These are phyloP conservation scores for Apiospora saccharicola DNA, from an alignment of 2,329 filamentous ascomycete genomes.

Conservation along the genomic window DNA sequence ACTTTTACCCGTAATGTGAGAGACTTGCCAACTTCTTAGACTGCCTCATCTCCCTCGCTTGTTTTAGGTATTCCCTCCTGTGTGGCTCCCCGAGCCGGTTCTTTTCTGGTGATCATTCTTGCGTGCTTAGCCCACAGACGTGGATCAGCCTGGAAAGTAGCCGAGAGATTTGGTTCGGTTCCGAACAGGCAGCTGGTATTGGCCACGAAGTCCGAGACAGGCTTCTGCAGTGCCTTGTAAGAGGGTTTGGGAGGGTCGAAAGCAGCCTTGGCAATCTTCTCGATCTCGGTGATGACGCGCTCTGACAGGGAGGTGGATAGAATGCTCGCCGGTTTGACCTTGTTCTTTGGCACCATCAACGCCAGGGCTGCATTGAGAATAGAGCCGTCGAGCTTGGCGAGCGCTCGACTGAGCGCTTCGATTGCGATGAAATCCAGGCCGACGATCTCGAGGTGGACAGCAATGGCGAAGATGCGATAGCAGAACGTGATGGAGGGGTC, in stretches of 20 bases:
- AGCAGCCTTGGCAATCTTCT: neutral
- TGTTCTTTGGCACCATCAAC: neutral
- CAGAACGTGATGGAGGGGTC: no score
- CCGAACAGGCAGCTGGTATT: neutral
- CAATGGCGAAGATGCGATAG: no score
- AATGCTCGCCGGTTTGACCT: neutral
- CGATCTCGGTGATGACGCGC: neutral
- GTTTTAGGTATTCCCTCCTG: neutral
- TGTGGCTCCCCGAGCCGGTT: neutral
- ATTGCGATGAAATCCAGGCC: neutral
- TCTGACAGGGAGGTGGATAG: neutral
- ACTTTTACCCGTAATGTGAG: neutral
- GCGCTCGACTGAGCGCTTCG: neutral
- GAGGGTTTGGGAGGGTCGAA: neutral
- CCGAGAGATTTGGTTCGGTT: neutral
- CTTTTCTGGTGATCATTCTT: neutral
- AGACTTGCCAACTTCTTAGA: neutral
- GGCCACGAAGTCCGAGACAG: neutral
- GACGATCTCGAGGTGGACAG: no score
- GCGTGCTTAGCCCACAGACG: neutral
- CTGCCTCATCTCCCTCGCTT: neutral
- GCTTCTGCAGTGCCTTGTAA: neutral
- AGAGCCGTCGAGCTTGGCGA: neutral
- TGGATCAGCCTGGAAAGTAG: neutral
- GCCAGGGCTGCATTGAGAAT: neutral